Conservation (phyloP, 305 asterid genomes). For the Coffea humblotiana region DNA sequence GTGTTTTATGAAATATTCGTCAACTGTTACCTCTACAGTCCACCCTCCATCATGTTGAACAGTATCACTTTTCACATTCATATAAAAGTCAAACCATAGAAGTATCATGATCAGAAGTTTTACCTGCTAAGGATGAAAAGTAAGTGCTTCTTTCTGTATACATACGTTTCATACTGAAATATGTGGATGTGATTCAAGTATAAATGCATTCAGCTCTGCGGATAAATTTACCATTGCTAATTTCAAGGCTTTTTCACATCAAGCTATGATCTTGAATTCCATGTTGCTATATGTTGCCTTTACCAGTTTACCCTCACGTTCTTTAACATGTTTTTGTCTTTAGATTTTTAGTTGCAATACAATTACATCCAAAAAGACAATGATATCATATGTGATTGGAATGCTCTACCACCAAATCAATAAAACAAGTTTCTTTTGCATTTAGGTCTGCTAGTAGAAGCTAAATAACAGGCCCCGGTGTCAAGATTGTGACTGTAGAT, state of each 20-base stretch:
- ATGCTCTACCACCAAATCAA: conserved; percentile 69
- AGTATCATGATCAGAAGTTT: conserved; percentile 25
- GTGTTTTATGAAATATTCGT: conserved; percentile 77
- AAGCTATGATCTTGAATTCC: conserved; percentile 76
- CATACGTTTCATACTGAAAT: too few species aligned
- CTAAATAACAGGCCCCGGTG: conserved; percentile 82
- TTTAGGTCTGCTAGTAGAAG: conserved; percentile 80
- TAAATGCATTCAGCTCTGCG: not conserved
- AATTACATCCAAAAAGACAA: conserved; percentile 25
- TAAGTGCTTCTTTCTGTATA: not conserved
- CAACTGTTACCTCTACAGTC: conserved; percentile 68
- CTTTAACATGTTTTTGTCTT: conserved; percentile 90
- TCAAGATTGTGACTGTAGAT: conserved; percentile 82
- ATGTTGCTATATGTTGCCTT: conserved; percentile 52
- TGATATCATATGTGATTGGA: conserved; percentile 14
- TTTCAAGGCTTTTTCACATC: conserved; percentile 85
- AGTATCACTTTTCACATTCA: conserved; percentile 57
- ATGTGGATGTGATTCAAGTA: not conserved
- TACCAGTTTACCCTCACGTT: conserved; percentile 60
- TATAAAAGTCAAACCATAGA: conserved; percentile 50
- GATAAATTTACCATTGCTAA: conserved; percentile 69
- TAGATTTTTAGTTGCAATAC: conserved; percentile 21
- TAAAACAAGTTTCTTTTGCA: conserved; percentile 60
- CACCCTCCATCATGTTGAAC: conserved; percentile 41
- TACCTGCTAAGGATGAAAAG: conserved; percentile 4